A percentile compares a stretch with the other conserved stretches of the same genome.
phyloP scores from a whole-genome alignment of 768 basidiomycete genomes.

The Mrakia blollopis region DNA sequence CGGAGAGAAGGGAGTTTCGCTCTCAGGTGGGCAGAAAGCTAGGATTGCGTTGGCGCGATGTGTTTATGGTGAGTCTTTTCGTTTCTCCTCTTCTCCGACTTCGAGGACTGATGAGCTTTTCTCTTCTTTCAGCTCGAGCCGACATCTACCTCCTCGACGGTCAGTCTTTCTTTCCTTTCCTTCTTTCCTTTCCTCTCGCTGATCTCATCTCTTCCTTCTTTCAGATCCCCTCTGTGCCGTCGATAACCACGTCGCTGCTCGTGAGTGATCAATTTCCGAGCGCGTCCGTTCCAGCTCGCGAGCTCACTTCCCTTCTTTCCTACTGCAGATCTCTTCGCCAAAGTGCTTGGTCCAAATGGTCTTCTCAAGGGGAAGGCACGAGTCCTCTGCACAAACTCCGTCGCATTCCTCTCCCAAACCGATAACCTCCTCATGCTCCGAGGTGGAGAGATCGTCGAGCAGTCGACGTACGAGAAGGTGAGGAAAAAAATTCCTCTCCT shows the following conservation, averaged over 20 bases:
- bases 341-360: constrained; percentile 80
- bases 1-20: constrained; percentile 43
- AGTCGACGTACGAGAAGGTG: constrained; percentile 61
- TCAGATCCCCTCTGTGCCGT: constrained; percentile 69
- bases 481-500: background rate
- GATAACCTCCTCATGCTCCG: constrained; percentile 71
- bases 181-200: background rate
- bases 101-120: background rate
- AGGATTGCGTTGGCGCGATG: constrained; percentile 59
- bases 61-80: constrained; percentile 56
- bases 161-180: background rate
- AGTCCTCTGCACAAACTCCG: constrained; percentile 78
- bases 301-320: background rate
- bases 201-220: background rate
- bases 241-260: constrained; percentile 45
- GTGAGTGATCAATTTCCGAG: constrained; percentile 6
- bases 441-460: constrained; percentile 74
- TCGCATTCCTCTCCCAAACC: constrained; percentile 74
- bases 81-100: background rate
- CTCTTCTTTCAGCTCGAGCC: constrained; percentile 54
- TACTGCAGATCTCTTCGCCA: constrained; percentile 52
- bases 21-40: constrained; percentile 44
- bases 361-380: constrained; percentile 76
- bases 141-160: constrained; percentile 81
- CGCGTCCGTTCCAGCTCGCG: background rate